These are phyloP conservation scores for Candida sp. DNA, from an alignment of 1,139 yeast species.

Conservation along the genomic window DNA sequence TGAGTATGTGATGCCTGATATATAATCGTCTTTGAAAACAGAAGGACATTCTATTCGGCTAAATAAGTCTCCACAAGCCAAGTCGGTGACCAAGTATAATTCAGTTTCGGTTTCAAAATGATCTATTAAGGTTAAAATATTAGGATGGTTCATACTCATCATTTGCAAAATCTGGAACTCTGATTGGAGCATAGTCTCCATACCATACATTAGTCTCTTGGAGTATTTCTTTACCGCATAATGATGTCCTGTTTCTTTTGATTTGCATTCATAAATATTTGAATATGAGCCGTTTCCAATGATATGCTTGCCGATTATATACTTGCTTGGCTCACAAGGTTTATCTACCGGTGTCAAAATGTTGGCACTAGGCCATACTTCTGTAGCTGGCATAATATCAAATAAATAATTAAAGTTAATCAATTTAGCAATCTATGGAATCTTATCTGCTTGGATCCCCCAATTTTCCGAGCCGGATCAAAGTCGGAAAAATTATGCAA, in stretches of 20 bases:
- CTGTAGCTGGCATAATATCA: background rate
- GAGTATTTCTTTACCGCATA: slow-evolving; percentile 38
- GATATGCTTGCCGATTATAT: slow-evolving; percentile 24
- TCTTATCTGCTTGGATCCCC: too few relatives aligned
- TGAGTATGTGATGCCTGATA: slow-evolving; percentile 34
- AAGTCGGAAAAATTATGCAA: too few relatives aligned
- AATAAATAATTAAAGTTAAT: too few relatives aligned
- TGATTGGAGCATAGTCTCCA: slow-evolving; percentile 41
- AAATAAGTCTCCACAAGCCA: slow-evolving; percentile 69
- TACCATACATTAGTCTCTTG: slow-evolving; percentile 31
- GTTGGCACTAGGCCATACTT: background rate
- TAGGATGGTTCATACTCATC: slow-evolving; percentile 43
- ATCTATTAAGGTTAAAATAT: slow-evolving; percentile 60
- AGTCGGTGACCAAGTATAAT: slow-evolving; percentile 61
- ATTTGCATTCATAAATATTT: slow-evolving; percentile 36
- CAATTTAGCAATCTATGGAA: background rate
- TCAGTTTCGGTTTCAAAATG: slow-evolving; percentile 62
- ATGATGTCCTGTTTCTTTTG: slow-evolving; percentile 25
- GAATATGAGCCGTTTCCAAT: slow-evolving; percentile 41
- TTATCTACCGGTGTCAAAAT: background rate
- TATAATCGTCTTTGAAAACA: slow-evolving; percentile 42
- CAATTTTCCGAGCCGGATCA: too few relatives aligned
- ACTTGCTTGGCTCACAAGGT: slow-evolving; percentile 24
- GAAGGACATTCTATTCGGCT: slow-evolving; percentile 49
- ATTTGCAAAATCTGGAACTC: slow-evolving; percentile 53